These are phyloP conservation scores for Kernera saxatilis DNA, from an alignment of 345 rosid genomes.

Conservation along the genomic window DNA sequence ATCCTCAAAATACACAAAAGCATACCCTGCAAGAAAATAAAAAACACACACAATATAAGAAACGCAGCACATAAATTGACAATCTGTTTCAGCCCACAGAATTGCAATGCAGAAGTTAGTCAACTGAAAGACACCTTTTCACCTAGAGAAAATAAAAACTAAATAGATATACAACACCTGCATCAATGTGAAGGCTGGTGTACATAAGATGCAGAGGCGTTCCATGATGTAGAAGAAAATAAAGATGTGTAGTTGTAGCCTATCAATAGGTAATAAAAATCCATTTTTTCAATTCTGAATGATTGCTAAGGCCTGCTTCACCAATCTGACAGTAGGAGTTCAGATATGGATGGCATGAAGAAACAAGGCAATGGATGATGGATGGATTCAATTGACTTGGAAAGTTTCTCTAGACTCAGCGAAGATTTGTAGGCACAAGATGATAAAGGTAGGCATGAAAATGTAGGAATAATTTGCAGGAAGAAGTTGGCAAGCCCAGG, in stretches of 20 bases:
- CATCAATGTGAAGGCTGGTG: constrained; percentile 66
- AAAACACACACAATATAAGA: background rate
- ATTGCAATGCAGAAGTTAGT: background rate
- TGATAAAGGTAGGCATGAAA: constrained; percentile 36
- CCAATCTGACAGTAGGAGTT: constrained; percentile 61
- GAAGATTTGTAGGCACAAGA: constrained; percentile 18
- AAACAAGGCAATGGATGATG: constrained; percentile 36
- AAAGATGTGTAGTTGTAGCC: constrained; percentile 48
- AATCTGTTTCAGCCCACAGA: background rate
- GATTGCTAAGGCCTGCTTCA: constrained; percentile 59
- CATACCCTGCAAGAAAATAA: constrained; percentile 55
- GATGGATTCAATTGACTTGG: background rate
- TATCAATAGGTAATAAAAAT: constrained; percentile 42
- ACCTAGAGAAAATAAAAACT: constrained; percentile 26
- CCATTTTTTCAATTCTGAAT: constrained; percentile 63
- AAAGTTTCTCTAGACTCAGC: background rate
- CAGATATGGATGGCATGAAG: constrained; percentile 61
- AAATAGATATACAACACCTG: constrained; percentile 68
- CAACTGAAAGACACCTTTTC: constrained; percentile 12
- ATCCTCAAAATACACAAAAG: constrained; percentile 85
- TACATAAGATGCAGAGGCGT: constrained; percentile 65
- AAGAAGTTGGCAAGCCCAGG: constrained; percentile 45
- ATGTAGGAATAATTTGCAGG: constrained; percentile 42
- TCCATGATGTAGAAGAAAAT: constrained; percentile 71
- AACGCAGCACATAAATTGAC: background rate